A percentile compares a stretch with the other conserved stretches of the same genome.
Conservation (phyloP, 1,284 basidiomycete species). For the Fomes fomentarius region DNA sequence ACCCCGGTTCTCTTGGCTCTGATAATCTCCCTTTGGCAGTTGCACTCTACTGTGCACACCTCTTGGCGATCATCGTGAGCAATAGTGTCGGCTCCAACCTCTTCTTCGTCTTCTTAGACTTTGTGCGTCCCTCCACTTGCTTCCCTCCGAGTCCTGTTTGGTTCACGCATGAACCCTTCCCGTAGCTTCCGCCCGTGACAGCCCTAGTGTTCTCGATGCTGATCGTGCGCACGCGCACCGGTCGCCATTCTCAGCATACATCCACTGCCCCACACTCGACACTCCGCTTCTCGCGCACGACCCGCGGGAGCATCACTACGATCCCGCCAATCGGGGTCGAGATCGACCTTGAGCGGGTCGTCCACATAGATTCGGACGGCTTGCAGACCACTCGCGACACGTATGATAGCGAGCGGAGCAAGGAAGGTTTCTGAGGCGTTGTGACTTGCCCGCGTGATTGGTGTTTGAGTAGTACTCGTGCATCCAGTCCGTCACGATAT, state of each 20-base stretch:
- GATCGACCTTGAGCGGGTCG: constrained; percentile 4
- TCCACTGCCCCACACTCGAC: neutral
- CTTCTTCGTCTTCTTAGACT: constrained; percentile 4
- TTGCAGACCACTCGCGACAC: neutral
- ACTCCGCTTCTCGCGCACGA: neutral
- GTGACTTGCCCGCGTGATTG: too few relatives aligned
- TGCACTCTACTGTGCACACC: neutral
- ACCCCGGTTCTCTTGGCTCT: too few relatives aligned
- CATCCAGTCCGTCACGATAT: too few relatives aligned
- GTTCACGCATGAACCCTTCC: neutral
- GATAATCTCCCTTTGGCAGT: too few relatives aligned
- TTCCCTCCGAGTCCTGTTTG: too few relatives aligned
- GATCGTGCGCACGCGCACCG: constrained; percentile 6
- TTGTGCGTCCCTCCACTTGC: neutral
- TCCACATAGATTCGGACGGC: neutral
- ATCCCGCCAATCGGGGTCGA: neutral
- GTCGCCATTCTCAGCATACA: too few relatives aligned
- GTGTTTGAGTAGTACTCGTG: too few relatives aligned
- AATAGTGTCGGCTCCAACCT: neutral
- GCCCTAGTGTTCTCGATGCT: constrained; percentile 7
- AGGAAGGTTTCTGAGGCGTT: too few relatives aligned
- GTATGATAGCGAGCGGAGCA: neutral
- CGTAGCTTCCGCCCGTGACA: constrained; percentile 1
- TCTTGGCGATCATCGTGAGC: neutral
- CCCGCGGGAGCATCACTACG: neutral